Base-by-base conservation (phyloP, 257 asterid genomes). In the Cordia subcordata region DNA sequence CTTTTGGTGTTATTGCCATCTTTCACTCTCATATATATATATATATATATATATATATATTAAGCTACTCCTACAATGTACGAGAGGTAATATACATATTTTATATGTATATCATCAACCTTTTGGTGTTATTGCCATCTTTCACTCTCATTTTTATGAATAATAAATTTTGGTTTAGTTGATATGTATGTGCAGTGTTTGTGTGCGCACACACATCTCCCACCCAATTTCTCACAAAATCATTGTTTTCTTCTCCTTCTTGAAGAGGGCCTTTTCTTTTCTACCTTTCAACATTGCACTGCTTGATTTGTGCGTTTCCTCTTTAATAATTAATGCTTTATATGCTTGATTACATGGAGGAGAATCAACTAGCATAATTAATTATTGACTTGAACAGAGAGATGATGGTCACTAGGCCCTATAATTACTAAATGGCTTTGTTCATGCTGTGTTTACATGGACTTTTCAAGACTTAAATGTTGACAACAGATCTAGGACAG, bases 251-350 rank as follows among this genome's bases (percentile, higher is more conserved):
- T 50, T 17, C 60, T 35, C 16, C 59, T 35, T 53, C 54, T 22
- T 32, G n/a, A 52, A 67, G 38, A 40, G 11, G 17, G 37, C 13
- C 66, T 67, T 67, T 59, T 61, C 18, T 53, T 67, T 60, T 53
- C 57, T n/a, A 46, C 62, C 38, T 46, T 23, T 61, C 47, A 42
- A 42, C 15, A 42, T 42, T 42, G 47, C 47, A 42, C 2, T 42
- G 47, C 3, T 42, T 42, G 47, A 42, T 42, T 42, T 42, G 47
- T 42, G 47, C 47, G 15, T 10, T 42, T 42, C 10, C 10, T 42
- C 47, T 42, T 42, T 42, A 42, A 10, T 42, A 42, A 42, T n/a
- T 42, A 42, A 11, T 42, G 47, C 15, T 42, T 42, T 42, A 12
- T 42, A 14, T 14, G 47, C 12, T 42, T 42, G 47, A 3, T 42